phyloP scores from a whole-genome alignment of 371 early-diverging fungal genomes.

The Capillidium rhysosporum region DNA sequence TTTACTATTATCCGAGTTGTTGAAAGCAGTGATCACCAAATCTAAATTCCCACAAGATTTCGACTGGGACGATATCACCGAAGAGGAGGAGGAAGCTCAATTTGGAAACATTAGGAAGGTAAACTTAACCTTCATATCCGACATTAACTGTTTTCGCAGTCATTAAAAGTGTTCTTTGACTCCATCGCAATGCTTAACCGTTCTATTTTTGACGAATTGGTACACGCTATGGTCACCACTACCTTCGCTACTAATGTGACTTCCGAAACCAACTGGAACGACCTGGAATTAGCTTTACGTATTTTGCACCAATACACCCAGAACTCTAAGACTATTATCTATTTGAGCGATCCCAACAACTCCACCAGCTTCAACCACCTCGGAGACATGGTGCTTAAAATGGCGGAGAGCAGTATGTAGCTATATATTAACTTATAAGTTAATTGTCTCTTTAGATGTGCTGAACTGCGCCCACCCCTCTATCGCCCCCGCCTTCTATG shows the following conservation, averaged over 20 bases:
- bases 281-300: conserved; percentile 62
- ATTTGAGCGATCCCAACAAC: conserved; percentile 18
- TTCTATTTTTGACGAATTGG: conserved; percentile 28
- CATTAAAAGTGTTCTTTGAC: conserved; percentile 49
- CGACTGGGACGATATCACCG: conserved; percentile 51
- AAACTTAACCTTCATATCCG: conserved; percentile 6
- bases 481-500: conserved; percentile 50
- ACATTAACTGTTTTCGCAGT: conserved; percentile 17
- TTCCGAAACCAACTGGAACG: conserved; percentile 45
- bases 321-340: conserved; percentile 29
- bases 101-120: conserved; percentile 63
- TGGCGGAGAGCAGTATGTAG: conserved; percentile 36
- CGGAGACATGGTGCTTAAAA: conserved; percentile 44
- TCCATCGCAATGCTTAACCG: conserved; percentile 44
- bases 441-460: conserved; percentile 20
- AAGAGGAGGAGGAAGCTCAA: conserved; percentile 52
- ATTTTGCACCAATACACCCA: conserved; percentile 54
- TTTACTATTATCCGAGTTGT: conserved; percentile 39
- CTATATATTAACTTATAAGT: neutral
- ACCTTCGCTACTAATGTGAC: conserved; percentile 25
- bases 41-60: conserved; percentile 74
- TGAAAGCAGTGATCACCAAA: conserved; percentile 57
- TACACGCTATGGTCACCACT: conserved; percentile 32
- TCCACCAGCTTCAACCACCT: conserved; percentile 31
- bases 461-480: conserved; percentile 57